A percentile compares a stretch with the other conserved stretches of the same genome.
Conservation (phyloP, 2,329 filamentous ascomycete genomes). For the Dothiorella sarmentorum region DNA sequence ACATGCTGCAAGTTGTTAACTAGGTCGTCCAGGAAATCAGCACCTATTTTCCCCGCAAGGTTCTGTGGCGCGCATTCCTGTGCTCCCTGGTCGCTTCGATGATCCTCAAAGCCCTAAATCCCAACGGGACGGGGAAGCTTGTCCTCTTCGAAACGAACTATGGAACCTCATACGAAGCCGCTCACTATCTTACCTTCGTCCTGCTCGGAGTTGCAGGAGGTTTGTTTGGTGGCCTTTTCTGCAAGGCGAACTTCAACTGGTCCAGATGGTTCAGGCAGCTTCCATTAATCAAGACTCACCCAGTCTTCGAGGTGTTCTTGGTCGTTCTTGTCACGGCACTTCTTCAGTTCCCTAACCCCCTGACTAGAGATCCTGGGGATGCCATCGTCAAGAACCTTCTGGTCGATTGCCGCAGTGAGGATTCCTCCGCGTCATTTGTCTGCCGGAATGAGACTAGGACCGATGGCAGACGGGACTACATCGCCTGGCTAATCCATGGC, state of each 20-base stretch:
- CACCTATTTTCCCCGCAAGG: conserved; percentile 58
- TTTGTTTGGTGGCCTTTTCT: conserved; percentile 58
- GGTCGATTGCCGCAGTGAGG: conserved; percentile 49
- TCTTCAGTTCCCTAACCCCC: conserved; percentile 55
- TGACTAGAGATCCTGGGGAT: conserved; percentile 55
- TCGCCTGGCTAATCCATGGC: conserved; percentile 52
- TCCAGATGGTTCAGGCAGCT: conserved; percentile 53
- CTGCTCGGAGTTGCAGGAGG: conserved; percentile 57
- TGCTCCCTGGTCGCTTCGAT: conserved; percentile 57
- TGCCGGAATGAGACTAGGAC: conserved; percentile 47
- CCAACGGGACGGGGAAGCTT: conserved; percentile 57
- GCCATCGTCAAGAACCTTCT: conserved; percentile 55
- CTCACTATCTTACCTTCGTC: conserved; percentile 57
- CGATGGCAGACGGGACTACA: conserved; percentile 40
- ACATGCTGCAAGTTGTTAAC: background rate
- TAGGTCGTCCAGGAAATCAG: conserved; percentile 49
- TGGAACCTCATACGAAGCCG: conserved; percentile 52
- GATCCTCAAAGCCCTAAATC: conserved; percentile 56
- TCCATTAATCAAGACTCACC: conserved; percentile 52
- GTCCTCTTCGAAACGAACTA: conserved; percentile 61
- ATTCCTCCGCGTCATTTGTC: conserved; percentile 43
- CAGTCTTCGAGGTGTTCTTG: conserved; percentile 54
- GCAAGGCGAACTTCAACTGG: conserved; percentile 57
- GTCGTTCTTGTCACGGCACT: conserved; percentile 54
- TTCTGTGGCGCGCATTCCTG: conserved; percentile 59